phyloP scores from a whole-genome alignment of 2,329 filamentous ascomycete species.

The Fusarium duplospermum region DNA sequence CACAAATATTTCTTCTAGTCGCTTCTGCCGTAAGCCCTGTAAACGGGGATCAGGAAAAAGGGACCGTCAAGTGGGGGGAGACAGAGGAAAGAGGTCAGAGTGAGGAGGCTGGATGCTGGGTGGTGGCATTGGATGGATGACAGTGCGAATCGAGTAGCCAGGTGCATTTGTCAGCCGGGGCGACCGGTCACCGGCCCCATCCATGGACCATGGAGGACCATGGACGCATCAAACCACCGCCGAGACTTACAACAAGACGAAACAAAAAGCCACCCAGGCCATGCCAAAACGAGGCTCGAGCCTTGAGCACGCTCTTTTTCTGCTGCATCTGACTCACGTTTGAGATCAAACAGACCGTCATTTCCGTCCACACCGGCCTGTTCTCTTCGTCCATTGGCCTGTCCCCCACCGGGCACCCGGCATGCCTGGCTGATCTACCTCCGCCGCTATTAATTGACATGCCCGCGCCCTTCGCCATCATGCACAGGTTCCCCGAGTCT shows the following conservation, averaged over 20 bases:
- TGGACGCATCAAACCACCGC: background rate
- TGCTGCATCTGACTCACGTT: constrained; percentile 18
- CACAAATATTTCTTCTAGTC: constrained; percentile 48
- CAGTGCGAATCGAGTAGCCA: constrained; percentile 33
- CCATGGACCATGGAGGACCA: constrained; percentile 4
- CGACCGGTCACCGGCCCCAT: constrained; percentile 16
- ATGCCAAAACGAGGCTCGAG: constrained; percentile 27
- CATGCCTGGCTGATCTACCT: constrained; percentile 3
- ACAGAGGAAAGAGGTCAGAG: constrained; percentile 8
- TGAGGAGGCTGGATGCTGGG: constrained; percentile 1
- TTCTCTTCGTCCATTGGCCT: background rate
- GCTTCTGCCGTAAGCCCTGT: constrained; percentile 34
- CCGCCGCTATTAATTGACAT: constrained; percentile 42
- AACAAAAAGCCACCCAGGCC: constrained; percentile 28
- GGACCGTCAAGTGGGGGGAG: constrained; percentile 21
- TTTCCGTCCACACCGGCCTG: background rate
- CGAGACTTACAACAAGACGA: constrained; percentile 27
- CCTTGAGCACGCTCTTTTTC: constrained; percentile 3
- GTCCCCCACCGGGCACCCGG: background rate
- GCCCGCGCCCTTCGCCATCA: constrained; percentile 34
- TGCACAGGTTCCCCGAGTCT: constrained; percentile 26
- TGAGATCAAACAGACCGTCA: background rate
- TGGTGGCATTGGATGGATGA: constrained; percentile 14
- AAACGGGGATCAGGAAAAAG: constrained; percentile 18
- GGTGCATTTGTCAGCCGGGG: constrained; percentile 44